Conservation (phyloP, 805 yeast species). For the Suhomyces sp. region DNA sequence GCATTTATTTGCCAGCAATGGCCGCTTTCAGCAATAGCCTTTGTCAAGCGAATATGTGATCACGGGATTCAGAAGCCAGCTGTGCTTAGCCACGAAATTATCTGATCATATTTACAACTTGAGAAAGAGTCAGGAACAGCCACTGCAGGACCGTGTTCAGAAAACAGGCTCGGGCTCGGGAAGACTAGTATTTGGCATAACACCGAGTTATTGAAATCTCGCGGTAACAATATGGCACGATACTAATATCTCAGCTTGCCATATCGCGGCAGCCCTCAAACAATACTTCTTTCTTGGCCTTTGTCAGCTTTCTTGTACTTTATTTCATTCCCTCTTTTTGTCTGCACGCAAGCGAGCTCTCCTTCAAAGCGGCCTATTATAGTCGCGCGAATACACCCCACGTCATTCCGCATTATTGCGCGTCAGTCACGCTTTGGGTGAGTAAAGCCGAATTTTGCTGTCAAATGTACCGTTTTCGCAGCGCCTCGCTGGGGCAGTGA, state of each 20-base stretch:
- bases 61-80: not conserved
- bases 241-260: not conserved
- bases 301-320: not conserved
- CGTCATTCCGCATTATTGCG: not conserved
- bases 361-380: not conserved
- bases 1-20: not conserved
- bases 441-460: not conserved
- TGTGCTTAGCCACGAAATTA: too few species aligned
- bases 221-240: too few species aligned
- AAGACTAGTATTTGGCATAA: not conserved
- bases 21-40: not conserved
- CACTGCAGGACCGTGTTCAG: not conserved
- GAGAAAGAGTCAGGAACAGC: too few species aligned
- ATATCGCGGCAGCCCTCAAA: too few species aligned
- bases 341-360: not conserved
- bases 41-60: not conserved
- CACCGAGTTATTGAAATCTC: not conserved
- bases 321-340: too few species aligned
- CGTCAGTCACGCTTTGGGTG: not conserved
- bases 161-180: not conserved
- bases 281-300: not conserved
- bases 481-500: not conserved
- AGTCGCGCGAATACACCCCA: not conserved
- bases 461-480: not conserved
- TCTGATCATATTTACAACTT: too few species aligned